Evolutionary conservation across 345 rosid species (phyloP), one percentile per base, ranked within the genome.

Genomic region (Bruguiera gymnorhiza): DNA sequence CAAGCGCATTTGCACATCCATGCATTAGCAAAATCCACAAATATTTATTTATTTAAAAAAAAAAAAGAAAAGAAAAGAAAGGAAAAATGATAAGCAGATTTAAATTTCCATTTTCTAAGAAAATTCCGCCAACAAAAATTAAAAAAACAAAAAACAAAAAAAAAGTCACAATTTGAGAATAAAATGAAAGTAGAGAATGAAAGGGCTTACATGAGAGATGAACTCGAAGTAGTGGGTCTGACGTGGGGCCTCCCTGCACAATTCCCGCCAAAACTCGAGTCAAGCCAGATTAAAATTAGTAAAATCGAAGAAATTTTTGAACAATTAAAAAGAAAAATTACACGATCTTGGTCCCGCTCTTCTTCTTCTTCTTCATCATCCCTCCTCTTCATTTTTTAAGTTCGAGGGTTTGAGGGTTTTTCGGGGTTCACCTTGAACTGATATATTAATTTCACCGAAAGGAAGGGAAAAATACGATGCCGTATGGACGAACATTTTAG

Each of bases 211-310:
- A 83, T 90, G 96, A 76, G 89, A 85, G 70, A 92, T 76, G 86
- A 95, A 92, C 85, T 88, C 97, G 78, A 90, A 90, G 86, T 83
- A 83, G 84, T 88, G 2, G 97, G 92, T 68, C 80, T 85, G 68
- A 90, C 99, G 63, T 85, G 89, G 81, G 96, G 96, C 68, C 90
- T 83, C 80, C 96, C 97, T 85, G 79, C 67, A 23, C 53, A 76
- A 36, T 60, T 68, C 72, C 80, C 76, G 77, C 71, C 77, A 68
- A 79, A 74, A 55, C 10, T 39, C 46, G 3, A 9, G 46, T 39
- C 15, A 39, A 39, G 46, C 46, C 15, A 39, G 46, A 39, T 39
- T 39, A 56, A 0, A 36, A 20, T 27, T 32, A 21, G 1, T 24
- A 20, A 58, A 23, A 24, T 57, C 29, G 15, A 29, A 18, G 21